Evolutionary conservation across 305 asterid genomes (phyloP), one percentile per base, ranked within the genome.

Genomic region (Ilex paraguariensis): DNA sequence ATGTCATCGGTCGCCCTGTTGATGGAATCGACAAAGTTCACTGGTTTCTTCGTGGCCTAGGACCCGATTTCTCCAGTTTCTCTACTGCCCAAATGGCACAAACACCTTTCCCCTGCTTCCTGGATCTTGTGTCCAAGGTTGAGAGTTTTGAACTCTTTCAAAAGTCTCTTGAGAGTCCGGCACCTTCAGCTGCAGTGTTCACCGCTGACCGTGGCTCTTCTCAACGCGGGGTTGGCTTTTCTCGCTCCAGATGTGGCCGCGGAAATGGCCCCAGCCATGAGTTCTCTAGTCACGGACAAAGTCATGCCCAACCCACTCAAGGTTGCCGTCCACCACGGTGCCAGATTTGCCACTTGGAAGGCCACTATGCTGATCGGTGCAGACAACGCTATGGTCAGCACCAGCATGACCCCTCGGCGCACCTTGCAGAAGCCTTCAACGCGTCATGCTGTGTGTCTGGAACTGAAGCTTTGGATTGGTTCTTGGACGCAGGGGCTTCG

Each of bases 121-220:
- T 4, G 3, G 52, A 56, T 31, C 44, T 57, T 16, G 33, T 65
- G 12, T 32, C 50, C 7, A 50, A 59, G 17, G 70, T 51, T 7
- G 30, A 55, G 10, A 65, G 69, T 46, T 49, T 36, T 46, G 69
- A 65, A n/a, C 13, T 65, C 5, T 56, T 44, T 48, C 45, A n/a
- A 14, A 44, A 56, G 28, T 65, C 56, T 3, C 36, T 65, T 14
- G 63, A 56, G 7, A n/a, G 28, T n/a, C 2, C 54, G 6, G 11
- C 46, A 0, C 31, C 63, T n/a, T 15, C 53, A 13, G 13, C 9
- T 28, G 45, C 12, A 13, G 7, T 10, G 3, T 17, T 7, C n/a
- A 10, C n/a, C 6, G 48, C 46, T 17, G 1, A 5, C n/a, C 9
- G 21, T 3, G 6, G 9, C 42, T 30, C 45, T 13, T 32, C 13